These are phyloP conservation scores for Fallopia convolvulus DNA, from an alignment of 148 eudicot species.

Conservation along the genomic window DNA sequence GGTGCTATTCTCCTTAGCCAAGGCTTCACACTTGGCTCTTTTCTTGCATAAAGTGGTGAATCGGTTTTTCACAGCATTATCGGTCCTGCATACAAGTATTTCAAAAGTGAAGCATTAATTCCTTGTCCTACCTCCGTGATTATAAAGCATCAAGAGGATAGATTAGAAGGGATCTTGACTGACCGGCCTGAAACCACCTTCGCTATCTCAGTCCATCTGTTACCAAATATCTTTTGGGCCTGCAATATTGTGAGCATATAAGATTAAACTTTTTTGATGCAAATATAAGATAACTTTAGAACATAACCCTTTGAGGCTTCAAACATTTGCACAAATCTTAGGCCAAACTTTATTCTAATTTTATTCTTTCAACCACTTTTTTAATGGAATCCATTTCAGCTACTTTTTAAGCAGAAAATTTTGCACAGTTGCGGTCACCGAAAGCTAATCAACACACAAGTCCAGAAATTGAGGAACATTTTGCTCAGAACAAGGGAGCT, in stretches of 20 bases:
- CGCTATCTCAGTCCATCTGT: slow-evolving; percentile 98
- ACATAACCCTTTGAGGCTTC: neutral
- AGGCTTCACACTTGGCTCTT: slow-evolving; percentile 73
- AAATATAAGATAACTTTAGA: neutral
- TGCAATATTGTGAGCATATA: slow-evolving; percentile 28
- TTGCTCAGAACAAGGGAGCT: slow-evolving; percentile 1
- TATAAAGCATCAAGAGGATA: neutral
- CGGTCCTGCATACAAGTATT: slow-evolving; percentile 47
- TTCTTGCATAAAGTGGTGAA: slow-evolving; percentile 84
- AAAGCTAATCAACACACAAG: neutral
- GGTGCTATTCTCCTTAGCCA: slow-evolving; percentile 59
- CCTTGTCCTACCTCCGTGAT: neutral
- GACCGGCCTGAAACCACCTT: slow-evolving; percentile 98
- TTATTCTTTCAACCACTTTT: neutral
- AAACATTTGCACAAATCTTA: neutral
- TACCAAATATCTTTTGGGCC: slow-evolving; percentile 94
- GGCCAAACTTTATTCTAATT: neutral
- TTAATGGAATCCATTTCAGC: neutral
- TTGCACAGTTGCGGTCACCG: neutral
- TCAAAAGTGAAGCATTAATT: neutral
- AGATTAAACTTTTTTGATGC: neutral
- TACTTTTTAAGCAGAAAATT: neutral
- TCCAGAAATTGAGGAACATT: slow-evolving; percentile 10
- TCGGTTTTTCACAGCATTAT: slow-evolving; percentile 94
- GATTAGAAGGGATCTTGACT: neutral